A percentile compares a stretch with the other conserved stretches of the same genome.
phyloP scores from a whole-genome alignment of 1,139 yeast species.

The Kodamaea ohmeri region DNA sequence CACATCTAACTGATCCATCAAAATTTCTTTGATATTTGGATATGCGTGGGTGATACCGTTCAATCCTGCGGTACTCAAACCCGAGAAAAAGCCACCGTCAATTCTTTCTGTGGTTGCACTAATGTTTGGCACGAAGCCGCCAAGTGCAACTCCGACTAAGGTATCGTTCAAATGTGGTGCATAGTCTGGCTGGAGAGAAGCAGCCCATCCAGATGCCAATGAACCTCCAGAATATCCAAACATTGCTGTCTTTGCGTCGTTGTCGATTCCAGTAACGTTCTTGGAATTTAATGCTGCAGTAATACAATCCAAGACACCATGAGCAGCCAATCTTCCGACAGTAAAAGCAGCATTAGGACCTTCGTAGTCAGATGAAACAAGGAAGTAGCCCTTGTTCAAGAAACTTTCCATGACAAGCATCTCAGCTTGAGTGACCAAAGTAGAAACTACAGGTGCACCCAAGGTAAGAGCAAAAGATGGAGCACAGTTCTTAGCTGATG shows the following conservation, averaged over 20 bases:
- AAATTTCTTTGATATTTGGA: constrained; percentile 16
- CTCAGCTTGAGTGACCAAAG: constrained; percentile 23
- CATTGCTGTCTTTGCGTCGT: constrained; percentile 24
- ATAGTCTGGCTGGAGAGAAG: constrained; percentile 30
- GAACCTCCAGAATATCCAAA: constrained; percentile 43
- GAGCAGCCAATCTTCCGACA: constrained; percentile 30
- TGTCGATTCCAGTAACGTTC: constrained; percentile 23
- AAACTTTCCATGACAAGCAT: constrained; percentile 17
- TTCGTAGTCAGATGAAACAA: constrained; percentile 34
- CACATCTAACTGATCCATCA: constrained; percentile 4
- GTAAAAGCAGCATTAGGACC: constrained; percentile 29
- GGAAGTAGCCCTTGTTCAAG: constrained; percentile 31
- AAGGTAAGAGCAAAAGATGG: constrained; percentile 29
- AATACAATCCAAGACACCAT: constrained; percentile 28
- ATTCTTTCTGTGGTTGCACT: constrained; percentile 18
- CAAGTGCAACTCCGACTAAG: constrained; percentile 33
- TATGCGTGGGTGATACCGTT: constrained; percentile 29
- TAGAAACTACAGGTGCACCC: constrained; percentile 17
- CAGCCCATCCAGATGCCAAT: constrained; percentile 37
- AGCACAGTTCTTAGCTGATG: constrained; percentile 30
- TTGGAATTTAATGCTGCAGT: constrained; percentile 24
- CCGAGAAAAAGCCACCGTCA: constrained; percentile 28
- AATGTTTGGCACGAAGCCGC: constrained; percentile 31
- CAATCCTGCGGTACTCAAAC: constrained; percentile 25
- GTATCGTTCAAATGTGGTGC: constrained; percentile 29